Conservation (phyloP, 306 rosid genomes). For the Medicago lupulina region DNA sequence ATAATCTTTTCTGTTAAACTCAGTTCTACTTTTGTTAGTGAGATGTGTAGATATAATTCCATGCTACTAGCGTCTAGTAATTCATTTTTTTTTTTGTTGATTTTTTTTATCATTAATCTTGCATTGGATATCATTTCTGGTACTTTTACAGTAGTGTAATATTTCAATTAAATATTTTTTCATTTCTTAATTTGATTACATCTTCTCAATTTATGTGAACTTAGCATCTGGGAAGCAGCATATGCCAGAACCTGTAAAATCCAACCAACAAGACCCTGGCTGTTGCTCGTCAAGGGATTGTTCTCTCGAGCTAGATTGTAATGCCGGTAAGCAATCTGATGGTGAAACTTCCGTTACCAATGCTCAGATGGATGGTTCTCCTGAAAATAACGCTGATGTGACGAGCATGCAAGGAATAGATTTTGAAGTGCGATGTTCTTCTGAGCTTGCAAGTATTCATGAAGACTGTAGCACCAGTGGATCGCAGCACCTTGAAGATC, state of each 20-base stretch:
- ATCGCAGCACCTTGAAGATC: slow-evolving; percentile 63
- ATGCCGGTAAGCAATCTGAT: slow-evolving; percentile 75
- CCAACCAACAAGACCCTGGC: slow-evolving; percentile 57
- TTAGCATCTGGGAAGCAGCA: slow-evolving; percentile 59
- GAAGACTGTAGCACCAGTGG: slow-evolving; percentile 99
- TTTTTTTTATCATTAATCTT: slow-evolving; percentile 33
- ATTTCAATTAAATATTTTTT: slow-evolving; percentile 18
- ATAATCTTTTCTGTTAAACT: slow-evolving; percentile 49
- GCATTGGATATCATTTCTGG: slow-evolving; percentile 1
- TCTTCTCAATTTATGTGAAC: slow-evolving; percentile 45
- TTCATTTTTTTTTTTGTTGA: slow-evolving; percentile 12
- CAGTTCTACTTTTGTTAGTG: background rate
- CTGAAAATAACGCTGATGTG: slow-evolving; percentile 78
- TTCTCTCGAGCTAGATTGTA: slow-evolving; percentile 68
- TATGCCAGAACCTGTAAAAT: slow-evolving; percentile 58
- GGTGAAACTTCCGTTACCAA: slow-evolving; percentile 78
- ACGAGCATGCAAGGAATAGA: slow-evolving; percentile 68
- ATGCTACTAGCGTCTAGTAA: background rate
- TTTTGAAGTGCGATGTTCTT: slow-evolving; percentile 70
- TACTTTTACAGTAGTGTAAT: slow-evolving; percentile 16
- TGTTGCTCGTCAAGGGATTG: slow-evolving; percentile 65
- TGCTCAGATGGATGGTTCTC: slow-evolving; percentile 66
- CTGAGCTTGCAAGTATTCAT: slow-evolving; percentile 62
- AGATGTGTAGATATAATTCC: slow-evolving; percentile 9
- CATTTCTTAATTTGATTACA: slow-evolving; percentile 38